Percentiles rank a stretch among this genome's conserved stretches.
Conservation (phyloP, 2,329 filamentous ascomycete genomes). For the Calonectria hawksworthii region DNA sequence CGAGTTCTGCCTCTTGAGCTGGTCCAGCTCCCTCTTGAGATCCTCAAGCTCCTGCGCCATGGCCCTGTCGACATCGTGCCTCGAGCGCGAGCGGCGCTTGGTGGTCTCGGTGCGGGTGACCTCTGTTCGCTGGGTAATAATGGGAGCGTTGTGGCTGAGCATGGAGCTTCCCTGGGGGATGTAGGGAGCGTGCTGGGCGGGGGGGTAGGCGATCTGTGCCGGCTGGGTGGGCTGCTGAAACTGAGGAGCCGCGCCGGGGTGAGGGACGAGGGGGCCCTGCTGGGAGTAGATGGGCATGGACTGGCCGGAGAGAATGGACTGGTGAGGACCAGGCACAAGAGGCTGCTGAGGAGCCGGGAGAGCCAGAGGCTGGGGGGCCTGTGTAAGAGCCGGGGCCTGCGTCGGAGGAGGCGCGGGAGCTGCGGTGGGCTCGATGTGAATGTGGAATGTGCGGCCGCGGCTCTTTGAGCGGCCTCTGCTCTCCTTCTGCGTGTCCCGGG, state of each 20-base stretch:
- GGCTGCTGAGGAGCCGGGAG: neutral
- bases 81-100: constrained; percentile 36
- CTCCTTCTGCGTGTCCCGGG: constrained; percentile 35
- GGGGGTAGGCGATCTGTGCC: neutral
- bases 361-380: constrained; percentile 3
- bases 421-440: constrained; percentile 44
- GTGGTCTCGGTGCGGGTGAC: constrained; percentile 17
- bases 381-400: constrained; percentile 19
- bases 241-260: neutral
- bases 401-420: constrained; percentile 12
- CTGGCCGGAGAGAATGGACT: constrained; percentile 12
- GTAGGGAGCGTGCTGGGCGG: neutral
- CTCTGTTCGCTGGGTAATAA: constrained; percentile 8
- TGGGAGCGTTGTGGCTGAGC: neutral
- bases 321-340: constrained; percentile 14
- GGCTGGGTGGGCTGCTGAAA: constrained; percentile 10
- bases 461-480: constrained; percentile 41
- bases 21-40: constrained; percentile 34
- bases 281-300: constrained; percentile 33
- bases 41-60: constrained; percentile 42
- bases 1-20: constrained; percentile 41
- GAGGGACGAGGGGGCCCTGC: constrained; percentile 13
- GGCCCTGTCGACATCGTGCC: constrained; percentile 37
- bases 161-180: neutral
- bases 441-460: constrained; percentile 46